Evolutionary conservation across 257 asterid genomes (phyloP).

Genomic region (Fraxinus americana): DNA sequence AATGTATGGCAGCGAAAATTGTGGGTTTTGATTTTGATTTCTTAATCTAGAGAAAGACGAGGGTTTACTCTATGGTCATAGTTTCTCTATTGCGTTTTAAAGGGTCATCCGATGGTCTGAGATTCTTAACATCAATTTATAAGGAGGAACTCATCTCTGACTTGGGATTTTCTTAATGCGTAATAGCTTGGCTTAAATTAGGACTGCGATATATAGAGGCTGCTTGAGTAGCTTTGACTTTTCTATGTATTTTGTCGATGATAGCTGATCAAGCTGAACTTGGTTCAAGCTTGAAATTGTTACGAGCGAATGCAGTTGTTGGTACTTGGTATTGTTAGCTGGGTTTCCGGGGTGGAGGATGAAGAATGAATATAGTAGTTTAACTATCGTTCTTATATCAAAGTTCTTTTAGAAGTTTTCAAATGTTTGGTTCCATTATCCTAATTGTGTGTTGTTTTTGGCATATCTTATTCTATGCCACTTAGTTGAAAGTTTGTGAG

Average conservation of each 20-base stretch:
- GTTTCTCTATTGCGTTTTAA: not conserved
- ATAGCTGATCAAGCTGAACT: not conserved
- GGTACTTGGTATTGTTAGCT: not conserved
- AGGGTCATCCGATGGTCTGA: not conserved
- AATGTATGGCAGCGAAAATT: not conserved
- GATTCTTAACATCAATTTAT: not conserved
- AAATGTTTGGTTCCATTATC: not conserved
- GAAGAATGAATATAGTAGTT: not conserved
- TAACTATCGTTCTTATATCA: too few relatives aligned
- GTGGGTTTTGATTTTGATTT: not conserved
- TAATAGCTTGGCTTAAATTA: not conserved
- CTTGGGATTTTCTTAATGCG: not conserved
- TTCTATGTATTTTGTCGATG: too few relatives aligned
- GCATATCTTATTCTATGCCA: not conserved
- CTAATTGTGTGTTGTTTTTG: not conserved
- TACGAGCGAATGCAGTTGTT: not conserved
- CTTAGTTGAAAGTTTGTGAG: not conserved
- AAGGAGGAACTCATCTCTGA: not conserved
- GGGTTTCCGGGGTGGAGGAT: not conserved
- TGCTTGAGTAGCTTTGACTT: not conserved
- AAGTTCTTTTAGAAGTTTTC: not conserved
- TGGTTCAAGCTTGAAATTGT: not conserved
- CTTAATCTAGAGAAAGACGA: not conserved
- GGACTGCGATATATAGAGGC: not conserved
- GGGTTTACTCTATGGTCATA: not conserved